Base-by-base conservation (phyloP, 2,329 filamentous ascomycete species). In the Claviceps quebecensis region DNA sequence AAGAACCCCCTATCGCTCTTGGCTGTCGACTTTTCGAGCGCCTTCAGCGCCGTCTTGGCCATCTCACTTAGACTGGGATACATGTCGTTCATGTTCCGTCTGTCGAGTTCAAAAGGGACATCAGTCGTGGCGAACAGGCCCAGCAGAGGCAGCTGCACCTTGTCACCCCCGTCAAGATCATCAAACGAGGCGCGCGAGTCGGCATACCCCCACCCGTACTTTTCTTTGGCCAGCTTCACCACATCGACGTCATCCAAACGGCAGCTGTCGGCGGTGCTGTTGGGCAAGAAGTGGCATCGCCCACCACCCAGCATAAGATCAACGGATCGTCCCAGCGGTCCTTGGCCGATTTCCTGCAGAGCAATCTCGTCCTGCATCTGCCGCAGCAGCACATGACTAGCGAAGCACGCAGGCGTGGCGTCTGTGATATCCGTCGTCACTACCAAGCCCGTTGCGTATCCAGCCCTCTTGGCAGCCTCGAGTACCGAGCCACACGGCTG, bases 371-470 rank as follows among this genome's bases (percentile, higher is more conserved):
- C 90, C 65, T 94, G 86, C 69, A 95, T 87, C 54, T 75, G 71
- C 48, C 93, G 81, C 56, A 80, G 73, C 56, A 88, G 81, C 16
- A 89, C 93, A 64, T 97, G 93, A 46, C 87, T 82, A 4, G 88
- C 89, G 65, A 98, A 98, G 67, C 88, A 95, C 1, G 93, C 93
- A 0, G 93, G 93, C 1, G 93, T 98, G 4, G 93, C 93, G 70
- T 98, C 93, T 4, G 93, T 96, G 55, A 97, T 81, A 55, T 91
- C 81, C 0, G 93, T 98, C 0, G 93, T 98, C 34, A 96, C 93
- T 2, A 97, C 93, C 56, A 98, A 69, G 0, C 93, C 93, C 2
- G 93, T 98, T 69, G 82, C 84, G 65, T 96, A 97, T 14, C 93
- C 93, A 8, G 87, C 86, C 59, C 81, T 80, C 70, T 96, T 95